Evolutionary conservation across 2,329 filamentous ascomycete species (phyloP).

Genomic region (Didymella arachidicola): DNA sequence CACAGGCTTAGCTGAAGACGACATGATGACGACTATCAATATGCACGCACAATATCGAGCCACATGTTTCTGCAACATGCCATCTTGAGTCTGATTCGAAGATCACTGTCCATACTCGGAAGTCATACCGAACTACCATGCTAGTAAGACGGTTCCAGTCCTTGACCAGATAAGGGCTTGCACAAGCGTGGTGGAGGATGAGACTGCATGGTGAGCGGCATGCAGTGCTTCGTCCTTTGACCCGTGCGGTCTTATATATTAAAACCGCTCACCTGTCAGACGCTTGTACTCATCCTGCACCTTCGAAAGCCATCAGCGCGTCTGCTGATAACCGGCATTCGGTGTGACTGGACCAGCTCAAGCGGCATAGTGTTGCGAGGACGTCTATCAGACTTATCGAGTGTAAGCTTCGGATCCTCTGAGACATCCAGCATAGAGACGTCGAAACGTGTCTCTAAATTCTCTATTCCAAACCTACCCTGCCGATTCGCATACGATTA

Average conservation of each 20-base stretch:
- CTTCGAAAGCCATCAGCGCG: not conserved
- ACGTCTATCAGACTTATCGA: not conserved
- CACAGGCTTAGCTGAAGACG: not conserved
- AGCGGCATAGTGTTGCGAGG: not conserved
- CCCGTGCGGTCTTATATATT: not conserved
- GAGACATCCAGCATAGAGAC: too few relatives aligned
- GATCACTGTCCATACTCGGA: slow-evolving; percentile 5
- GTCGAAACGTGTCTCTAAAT: not conserved
- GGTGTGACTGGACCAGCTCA: not conserved
- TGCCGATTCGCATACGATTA: not conserved
- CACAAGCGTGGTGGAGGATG: not conserved
- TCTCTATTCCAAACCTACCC: not conserved
- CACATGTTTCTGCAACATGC: not conserved
- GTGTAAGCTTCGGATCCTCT: not conserved
- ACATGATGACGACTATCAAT: not conserved
- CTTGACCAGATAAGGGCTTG: not conserved
- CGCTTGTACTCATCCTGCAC: not conserved
- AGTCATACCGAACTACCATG: not conserved
- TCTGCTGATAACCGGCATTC: not conserved
- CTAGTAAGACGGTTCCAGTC: not conserved
- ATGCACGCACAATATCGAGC: not conserved
- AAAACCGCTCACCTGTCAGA: not conserved
- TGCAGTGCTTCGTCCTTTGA: not conserved
- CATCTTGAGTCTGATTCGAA: not conserved
- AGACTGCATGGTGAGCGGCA: not conserved